Percentiles rank a stretch among this genome's conserved stretches.
phyloP scores from a whole-genome alignment of 495 filamentous ascomycete species.

The Aspergillus bridgeri region DNA sequence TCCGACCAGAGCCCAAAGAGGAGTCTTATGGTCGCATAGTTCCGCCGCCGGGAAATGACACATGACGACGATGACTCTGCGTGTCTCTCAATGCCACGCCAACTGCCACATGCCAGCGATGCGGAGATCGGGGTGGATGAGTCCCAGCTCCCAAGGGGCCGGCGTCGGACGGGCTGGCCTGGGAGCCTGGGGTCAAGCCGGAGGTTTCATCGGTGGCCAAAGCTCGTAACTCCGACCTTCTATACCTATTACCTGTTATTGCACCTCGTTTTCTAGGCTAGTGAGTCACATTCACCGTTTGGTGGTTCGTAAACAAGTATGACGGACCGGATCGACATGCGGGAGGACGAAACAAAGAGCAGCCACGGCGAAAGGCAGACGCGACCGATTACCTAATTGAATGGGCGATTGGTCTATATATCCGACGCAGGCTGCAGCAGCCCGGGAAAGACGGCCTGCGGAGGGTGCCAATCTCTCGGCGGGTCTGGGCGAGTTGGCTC shows the following conservation, averaged over 20 bases:
- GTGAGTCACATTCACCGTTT: not conserved
- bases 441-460: constrained; percentile 1
- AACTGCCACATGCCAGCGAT: not conserved
- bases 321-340: not conserved
- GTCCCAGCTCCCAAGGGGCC: not conserved
- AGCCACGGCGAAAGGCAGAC: not conserved
- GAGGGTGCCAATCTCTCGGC: constrained; percentile 36
- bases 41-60: not conserved
- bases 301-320: not conserved
- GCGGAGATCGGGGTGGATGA: not conserved
- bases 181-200: not conserved
- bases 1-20: not conserved
- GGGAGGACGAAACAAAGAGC: not conserved
- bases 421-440: constrained; percentile 6
- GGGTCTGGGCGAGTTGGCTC: constrained; percentile 27
- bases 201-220: not conserved
- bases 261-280: too few relatives aligned
- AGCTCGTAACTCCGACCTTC: too few relatives aligned
- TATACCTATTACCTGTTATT: too few relatives aligned
- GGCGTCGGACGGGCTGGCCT: too few relatives aligned
- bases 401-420: constrained; percentile 6
- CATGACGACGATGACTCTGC: not conserved
- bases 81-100: not conserved
- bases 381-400: constrained; percentile 10
- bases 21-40: not conserved